Base-by-base conservation (phyloP, 1,284 basidiomycete species). In the Puccinia novopanici region DNA sequence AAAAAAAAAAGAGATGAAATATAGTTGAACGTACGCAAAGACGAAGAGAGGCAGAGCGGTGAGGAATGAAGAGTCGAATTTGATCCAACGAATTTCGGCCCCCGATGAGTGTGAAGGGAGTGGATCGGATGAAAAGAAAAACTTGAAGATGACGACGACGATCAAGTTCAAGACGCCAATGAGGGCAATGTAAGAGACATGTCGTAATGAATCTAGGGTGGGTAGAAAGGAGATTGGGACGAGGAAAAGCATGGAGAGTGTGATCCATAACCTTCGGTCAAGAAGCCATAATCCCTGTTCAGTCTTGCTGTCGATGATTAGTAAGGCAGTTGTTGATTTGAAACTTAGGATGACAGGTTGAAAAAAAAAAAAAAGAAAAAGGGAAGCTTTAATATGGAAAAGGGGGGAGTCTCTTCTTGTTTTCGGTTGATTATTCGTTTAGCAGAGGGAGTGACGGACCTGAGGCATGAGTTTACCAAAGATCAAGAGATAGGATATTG, bases 141-240 rank as follows among this genome's bases (percentile, higher is more conserved):
- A 84, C 13, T 83, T 84, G 82, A 82, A 84, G 75, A 83, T 82
- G n/a, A 85, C 80, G 19, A 85, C 84, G 48, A 83, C 84, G 82
- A 93, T 92, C 89, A 83, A 83, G 74, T 87, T 86, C 19, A 84
- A 83, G 4, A 93, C 92, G 34, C 94, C 92, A 83, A 94, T 92
- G 34, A 97, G 86, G 19, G 93, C 93, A 81, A 96, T 86, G 84
- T 95, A 96, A 84, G 92, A 93, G 0, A 92, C 91, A 84, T 93
- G 91, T 84, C 92, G 87, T 75, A 93, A 87, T 45, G 80, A 81
- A 70, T 75, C 76, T 50, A 75, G 50, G 4, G 45, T 68, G 76
- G 91, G 90, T 83, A 98, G 88, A 87, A 97, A 98, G 27, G 91
- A 92, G 81, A 99, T 88, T 0, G 97, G 97, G 24, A 92, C 88